phyloP scores from a whole-genome alignment of 495 filamentous ascomycete genomes.

The Saxophila tyrrhenica region DNA sequence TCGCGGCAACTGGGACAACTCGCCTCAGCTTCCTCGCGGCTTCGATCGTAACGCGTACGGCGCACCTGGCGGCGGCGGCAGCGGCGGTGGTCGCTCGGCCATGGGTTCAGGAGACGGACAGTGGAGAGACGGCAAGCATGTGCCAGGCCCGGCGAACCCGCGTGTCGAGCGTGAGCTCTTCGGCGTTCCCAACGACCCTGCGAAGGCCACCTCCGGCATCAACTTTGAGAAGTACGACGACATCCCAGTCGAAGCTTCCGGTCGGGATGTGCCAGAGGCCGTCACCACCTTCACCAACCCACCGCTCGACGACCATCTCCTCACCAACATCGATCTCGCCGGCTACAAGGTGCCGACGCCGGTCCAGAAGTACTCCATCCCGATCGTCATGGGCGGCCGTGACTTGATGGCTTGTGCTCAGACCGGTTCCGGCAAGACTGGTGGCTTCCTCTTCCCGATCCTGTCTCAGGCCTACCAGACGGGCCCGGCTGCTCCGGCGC shows the following conservation, averaged over 20 bases:
- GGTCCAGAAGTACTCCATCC: slow-evolving; percentile 96
- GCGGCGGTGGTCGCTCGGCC: slow-evolving; percentile 34
- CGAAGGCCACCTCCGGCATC: slow-evolving; percentile 93
- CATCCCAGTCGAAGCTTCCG: slow-evolving; percentile 95
- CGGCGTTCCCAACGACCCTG: slow-evolving; percentile 82
- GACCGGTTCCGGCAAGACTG: slow-evolving; percentile 98
- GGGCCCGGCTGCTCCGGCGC: slow-evolving; percentile 62
- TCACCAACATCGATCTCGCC: slow-evolving; percentile 83
- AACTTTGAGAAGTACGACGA: slow-evolving; percentile 99
- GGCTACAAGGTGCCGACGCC: slow-evolving; percentile 91
- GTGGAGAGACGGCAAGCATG: slow-evolving; percentile 94
- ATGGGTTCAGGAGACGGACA: slow-evolving; percentile 86
- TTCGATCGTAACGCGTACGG: slow-evolving; percentile 65
- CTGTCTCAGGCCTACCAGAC: slow-evolving; percentile 88
- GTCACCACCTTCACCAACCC: slow-evolving; percentile 84
- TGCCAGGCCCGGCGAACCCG: slow-evolving; percentile 75
- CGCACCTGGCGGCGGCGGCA: slow-evolving; percentile 37
- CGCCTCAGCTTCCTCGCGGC: slow-evolving; percentile 31
- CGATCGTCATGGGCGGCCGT: slow-evolving; percentile 90
- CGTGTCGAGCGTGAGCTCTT: slow-evolving; percentile 93
- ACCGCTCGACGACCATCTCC: slow-evolving; percentile 80
- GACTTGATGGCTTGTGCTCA: slow-evolving; percentile 99
- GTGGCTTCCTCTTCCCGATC: slow-evolving; percentile 97
- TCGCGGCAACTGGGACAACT: slow-evolving; percentile 29
- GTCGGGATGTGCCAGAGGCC: slow-evolving; percentile 85